Evolutionary conservation across 768 basidiomycete species (phyloP), one percentile per base, ranked within the genome.

Genomic region (Psilocybe sp.): DNA sequence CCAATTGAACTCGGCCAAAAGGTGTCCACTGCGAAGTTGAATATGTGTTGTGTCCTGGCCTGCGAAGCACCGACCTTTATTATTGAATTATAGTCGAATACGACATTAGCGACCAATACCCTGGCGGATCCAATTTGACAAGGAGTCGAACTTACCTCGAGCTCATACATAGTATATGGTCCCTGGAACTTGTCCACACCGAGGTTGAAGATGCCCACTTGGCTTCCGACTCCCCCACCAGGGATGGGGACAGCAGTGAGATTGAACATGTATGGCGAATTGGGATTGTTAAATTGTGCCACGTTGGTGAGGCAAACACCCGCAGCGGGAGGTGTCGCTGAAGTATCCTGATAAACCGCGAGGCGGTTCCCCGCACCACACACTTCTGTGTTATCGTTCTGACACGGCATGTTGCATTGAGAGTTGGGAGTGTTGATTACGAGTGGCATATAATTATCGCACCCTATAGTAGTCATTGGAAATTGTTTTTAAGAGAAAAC

Each of bases 291-390:
- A 37, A 36, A 19, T 41, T n/a, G 9, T 43, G 32, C 23, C 9
- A 42, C 37, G 19, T 50, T 50, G 6, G 50, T 45, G 7, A 59
- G 34, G 32, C 57, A 59, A 5, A 31, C 39, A n/a, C 48, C 36
- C 10, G 49, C 16, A 39, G 42, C 39, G 4, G 53, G 49, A 12
- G 46, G 46, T 1, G 54, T 37, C 1, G 54, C 54, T 10, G 31
- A 45, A 0, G 49, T 51, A 23, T 59, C 57, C 19, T 50, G 40
- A 37, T 59, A 59, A 8, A 59, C 52, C 5, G 54, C 50, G 10
- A 59, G 52, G 28, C 57, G 54, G 36, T 59, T 56, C 19, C 52
- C 57, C 1, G 54, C 53, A 2, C 57, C 57, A 23, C 57, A 59
- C 5, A 59, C 38, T 33, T 59, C 57, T 2, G 51, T 54, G 8